These are phyloP conservation scores for Globisporangium alternatum DNA, from an alignment of 352 stramenopile genomes.

Conservation along the genomic window DNA sequence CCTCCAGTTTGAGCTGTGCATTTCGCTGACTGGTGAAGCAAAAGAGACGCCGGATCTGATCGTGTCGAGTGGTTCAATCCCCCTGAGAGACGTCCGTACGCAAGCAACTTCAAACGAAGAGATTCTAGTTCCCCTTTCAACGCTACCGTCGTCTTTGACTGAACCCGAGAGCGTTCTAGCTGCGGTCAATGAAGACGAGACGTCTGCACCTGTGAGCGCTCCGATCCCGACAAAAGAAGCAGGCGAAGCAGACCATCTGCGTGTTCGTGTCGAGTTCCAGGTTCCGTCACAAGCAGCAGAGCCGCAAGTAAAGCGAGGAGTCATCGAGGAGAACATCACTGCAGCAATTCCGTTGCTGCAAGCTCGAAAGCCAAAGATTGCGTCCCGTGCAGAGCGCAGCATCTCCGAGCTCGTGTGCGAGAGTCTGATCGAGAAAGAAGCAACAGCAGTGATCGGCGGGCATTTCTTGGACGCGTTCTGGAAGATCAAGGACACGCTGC, in stretches of 20 bases:
- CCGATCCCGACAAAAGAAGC: constrained; percentile 11
- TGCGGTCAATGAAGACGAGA: neutral
- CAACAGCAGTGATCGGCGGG: constrained; percentile 57
- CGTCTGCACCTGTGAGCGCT: neutral
- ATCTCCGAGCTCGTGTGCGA: constrained; percentile 75
- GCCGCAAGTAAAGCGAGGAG: constrained; percentile 9
- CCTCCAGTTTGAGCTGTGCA: constrained; percentile 71
- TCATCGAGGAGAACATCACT: constrained; percentile 7
- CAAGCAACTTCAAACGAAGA: constrained; percentile 32
- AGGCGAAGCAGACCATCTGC: constrained; percentile 34
- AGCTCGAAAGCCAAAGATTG: constrained; percentile 14
- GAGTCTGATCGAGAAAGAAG: constrained; percentile 66
- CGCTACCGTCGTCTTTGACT: constrained; percentile 22
- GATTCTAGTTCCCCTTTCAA: constrained; percentile 35
- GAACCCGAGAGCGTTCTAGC: neutral
- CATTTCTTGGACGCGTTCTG: constrained; percentile 77
- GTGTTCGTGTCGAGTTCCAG: constrained; percentile 53
- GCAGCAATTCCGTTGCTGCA: neutral
- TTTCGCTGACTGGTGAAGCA: constrained; percentile 64
- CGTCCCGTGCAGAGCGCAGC: constrained; percentile 46
- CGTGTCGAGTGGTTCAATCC: constrained; percentile 48
- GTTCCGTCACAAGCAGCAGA: constrained; percentile 1
- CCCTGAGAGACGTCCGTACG: constrained; percentile 35
- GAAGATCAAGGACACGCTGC: constrained; percentile 84
- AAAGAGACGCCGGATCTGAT: constrained; percentile 68